phyloP scores from a whole-genome alignment of 768 basidiomycete genomes.

The Leccinum subgranulosum region DNA sequence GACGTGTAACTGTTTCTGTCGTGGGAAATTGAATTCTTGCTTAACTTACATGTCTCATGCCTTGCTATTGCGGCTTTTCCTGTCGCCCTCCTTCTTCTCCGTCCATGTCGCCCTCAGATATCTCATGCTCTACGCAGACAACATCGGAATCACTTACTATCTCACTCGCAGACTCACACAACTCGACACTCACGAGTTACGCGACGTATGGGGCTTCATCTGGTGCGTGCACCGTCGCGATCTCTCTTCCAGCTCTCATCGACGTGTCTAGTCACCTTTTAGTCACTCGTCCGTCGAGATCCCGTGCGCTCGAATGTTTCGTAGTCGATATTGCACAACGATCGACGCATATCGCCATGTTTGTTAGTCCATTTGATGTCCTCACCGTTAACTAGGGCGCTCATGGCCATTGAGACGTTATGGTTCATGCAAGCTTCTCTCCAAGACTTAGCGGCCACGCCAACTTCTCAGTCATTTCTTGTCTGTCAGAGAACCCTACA shows the following conservation, averaged over 20 bases:
- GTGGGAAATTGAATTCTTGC: constrained; percentile 14
- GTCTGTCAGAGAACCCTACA: constrained; percentile 91
- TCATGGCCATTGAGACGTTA: constrained; percentile 59
- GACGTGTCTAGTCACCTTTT: constrained; percentile 73
- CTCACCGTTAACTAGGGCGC: constrained; percentile 9
- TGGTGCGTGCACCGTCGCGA: constrained; percentile 47
- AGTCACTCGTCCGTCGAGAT: constrained; percentile 87
- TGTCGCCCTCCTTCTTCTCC: constrained; percentile 89
- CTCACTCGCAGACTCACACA: constrained; percentile 71
- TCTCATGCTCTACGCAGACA: constrained; percentile 75
- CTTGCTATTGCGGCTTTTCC: constrained; percentile 85
- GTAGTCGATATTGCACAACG: constrained; percentile 84
- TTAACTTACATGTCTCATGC: constrained; percentile 56
- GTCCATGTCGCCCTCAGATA: constrained; percentile 93
- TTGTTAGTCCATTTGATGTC: constrained; percentile 58
- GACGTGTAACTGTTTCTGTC: background rate
- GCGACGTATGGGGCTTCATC: constrained; percentile 88
- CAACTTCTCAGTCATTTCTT: constrained; percentile 73
- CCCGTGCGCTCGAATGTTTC: constrained; percentile 91
- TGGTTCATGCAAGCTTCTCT: constrained; percentile 99
- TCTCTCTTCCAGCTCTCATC: constrained; percentile 8
- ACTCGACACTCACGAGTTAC: constrained; percentile 65
- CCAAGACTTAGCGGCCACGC: constrained; percentile 58
- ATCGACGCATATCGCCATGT: constrained; percentile 93
- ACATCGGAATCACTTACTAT: constrained; percentile 91